phyloP scores from a whole-genome alignment of 345 rosid genomes.

The Nasturtium officinale region DNA sequence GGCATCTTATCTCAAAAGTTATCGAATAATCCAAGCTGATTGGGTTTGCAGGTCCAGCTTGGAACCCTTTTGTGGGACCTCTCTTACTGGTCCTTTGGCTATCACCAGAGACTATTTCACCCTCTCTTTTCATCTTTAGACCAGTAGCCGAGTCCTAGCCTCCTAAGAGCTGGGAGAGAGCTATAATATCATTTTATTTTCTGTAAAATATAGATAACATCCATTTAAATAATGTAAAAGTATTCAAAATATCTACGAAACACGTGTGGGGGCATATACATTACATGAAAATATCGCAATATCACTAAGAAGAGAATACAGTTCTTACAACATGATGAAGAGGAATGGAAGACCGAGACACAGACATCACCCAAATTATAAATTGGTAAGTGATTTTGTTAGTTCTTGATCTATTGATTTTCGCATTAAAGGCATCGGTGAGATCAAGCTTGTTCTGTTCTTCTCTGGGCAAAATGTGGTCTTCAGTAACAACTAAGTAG shows the following conservation, averaged over 20 bases:
- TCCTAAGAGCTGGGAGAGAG: not conserved
- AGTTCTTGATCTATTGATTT: not conserved
- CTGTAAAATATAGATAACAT: not conserved
- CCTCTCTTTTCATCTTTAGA: not conserved
- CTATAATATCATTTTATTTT: not conserved
- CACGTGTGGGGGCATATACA: not conserved
- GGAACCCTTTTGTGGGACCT: conserved; percentile 39
- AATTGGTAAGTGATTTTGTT: not conserved
- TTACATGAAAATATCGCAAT: not conserved
- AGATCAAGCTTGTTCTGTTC: conserved; percentile 3
- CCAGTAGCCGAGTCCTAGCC: conserved; percentile 21
- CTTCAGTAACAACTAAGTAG: not conserved
- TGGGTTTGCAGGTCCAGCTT: conserved; percentile 41
- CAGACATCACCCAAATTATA: not conserved
- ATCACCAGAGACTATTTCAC: conserved; percentile 18
- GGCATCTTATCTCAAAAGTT: conserved; percentile 46
- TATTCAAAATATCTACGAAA: conserved; percentile 12
- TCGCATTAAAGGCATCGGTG: not conserved
- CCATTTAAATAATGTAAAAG: not conserved
- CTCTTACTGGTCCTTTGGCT: conserved; percentile 36
- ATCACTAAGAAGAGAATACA: not conserved
- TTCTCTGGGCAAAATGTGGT: not conserved
- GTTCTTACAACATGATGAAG: not conserved
- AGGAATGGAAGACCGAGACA: not conserved
- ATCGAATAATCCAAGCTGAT: conserved; percentile 29